A percentile compares a stretch with the other conserved stretches of the same genome.
phyloP scores from a whole-genome alignment of 306 rosid genomes.

The Prinsepia uniflora region DNA sequence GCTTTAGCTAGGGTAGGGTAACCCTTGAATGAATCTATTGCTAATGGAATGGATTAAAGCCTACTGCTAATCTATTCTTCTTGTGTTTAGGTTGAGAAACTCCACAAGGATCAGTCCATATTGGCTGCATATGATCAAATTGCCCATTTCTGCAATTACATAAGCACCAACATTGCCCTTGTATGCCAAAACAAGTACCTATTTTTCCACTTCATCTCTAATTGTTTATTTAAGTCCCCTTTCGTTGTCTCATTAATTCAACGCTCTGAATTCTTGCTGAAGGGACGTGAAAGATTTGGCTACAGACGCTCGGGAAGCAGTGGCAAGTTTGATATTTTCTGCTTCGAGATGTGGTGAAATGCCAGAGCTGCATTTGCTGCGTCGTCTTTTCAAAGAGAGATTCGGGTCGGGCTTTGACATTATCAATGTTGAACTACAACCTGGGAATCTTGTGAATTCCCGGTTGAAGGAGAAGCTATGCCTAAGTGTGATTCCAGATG shows the following conservation, averaged over 20 bases:
- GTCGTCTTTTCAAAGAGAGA: conserved; percentile 20
- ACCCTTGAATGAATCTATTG: too few relatives aligned
- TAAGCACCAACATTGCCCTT: not conserved
- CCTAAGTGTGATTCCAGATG: conserved; percentile 1
- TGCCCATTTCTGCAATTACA: conserved; percentile 7
- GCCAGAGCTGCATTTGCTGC: conserved; percentile 15
- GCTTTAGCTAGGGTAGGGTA: not conserved
- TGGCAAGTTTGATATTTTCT: conserved; percentile 32
- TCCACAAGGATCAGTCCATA: conserved; percentile 2
- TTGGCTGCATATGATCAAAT: conserved; percentile 16
- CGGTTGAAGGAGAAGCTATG: conserved; percentile 14
- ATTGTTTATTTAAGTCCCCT: too few relatives aligned
- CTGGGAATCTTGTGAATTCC: conserved; percentile 15
- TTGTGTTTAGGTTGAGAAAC: conserved; percentile 8
- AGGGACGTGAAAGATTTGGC: not conserved
- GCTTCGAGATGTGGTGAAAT: conserved; percentile 38
- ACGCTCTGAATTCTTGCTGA: not conserved
- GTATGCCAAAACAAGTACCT: not conserved
- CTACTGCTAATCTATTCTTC: too few relatives aligned
- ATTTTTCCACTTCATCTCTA: too few relatives aligned
- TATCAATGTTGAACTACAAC: conserved; percentile 18
- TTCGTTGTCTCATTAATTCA: not conserved
- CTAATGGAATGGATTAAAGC: too few relatives aligned
- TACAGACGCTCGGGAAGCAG: conserved; percentile 22
- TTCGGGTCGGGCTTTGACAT: conserved; percentile 25